Evolutionary conservation across 768 basidiomycete species (phyloP).

Genomic region (Phaffia tasmanica): DNA sequence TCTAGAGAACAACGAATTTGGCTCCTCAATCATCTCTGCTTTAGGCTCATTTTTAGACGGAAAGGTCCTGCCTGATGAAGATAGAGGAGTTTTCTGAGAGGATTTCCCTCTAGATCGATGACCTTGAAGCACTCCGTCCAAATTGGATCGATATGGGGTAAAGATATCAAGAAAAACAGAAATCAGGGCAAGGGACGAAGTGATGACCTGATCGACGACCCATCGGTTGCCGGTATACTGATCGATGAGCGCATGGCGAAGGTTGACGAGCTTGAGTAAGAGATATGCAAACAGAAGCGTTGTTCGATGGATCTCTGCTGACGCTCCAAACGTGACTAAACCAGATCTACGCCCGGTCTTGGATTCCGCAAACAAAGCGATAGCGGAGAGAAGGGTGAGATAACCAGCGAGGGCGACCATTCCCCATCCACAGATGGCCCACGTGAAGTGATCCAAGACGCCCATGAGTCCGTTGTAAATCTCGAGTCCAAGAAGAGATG

Average conservation of each 20-base stretch:
- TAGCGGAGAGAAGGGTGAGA: slow-evolving; percentile 19
- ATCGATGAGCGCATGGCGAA: slow-evolving; percentile 28
- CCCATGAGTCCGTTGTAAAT: slow-evolving; percentile 23
- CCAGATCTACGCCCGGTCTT: slow-evolving; percentile 13
- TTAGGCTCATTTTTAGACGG: slow-evolving; percentile 3
- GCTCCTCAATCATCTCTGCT: slow-evolving; percentile 13
- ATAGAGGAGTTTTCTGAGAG: not conserved
- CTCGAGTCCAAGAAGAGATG: not conserved
- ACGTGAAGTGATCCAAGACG: slow-evolving; percentile 9
- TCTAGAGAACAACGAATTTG: slow-evolving; percentile 28
- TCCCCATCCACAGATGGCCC: not conserved
- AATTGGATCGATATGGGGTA: slow-evolving; percentile 16
- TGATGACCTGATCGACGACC: slow-evolving; percentile 17
- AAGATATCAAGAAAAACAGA: slow-evolving; percentile 29
- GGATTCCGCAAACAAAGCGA: slow-evolving; percentile 13
- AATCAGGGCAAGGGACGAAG: slow-evolving; percentile 15
- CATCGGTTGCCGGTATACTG: slow-evolving; percentile 2
- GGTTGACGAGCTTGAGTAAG: slow-evolving; percentile 29
- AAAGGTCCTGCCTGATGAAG: slow-evolving; percentile 3
- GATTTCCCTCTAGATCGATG: slow-evolving; percentile 11
- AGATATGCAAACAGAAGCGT: slow-evolving; percentile 26
- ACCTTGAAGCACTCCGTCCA: slow-evolving; percentile 14
- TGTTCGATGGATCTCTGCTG: slow-evolving; percentile 25
- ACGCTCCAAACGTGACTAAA: slow-evolving; percentile 14
- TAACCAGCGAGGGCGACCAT: slow-evolving; percentile 25